Conservation (phyloP, 2,329 filamentous ascomycete species). For the Cercospora nicotianae region DNA sequence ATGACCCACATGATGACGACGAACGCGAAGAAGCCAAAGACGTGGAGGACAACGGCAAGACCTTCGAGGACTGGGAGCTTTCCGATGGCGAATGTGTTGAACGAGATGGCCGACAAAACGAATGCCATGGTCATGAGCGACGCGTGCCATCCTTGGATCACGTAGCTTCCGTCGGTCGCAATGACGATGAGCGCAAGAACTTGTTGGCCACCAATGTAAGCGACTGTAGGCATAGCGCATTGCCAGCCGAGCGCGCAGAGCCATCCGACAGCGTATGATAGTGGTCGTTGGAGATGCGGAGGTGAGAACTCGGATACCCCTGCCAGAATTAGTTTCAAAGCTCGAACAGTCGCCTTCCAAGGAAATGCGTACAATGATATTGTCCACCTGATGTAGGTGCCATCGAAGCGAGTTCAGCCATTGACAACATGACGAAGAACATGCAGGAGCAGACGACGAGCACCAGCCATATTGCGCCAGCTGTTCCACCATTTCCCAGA, state of each 20-base stretch:
- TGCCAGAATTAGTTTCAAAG: background rate
- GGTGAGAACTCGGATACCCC: constrained; percentile 49
- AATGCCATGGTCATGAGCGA: constrained; percentile 31
- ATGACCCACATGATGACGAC: constrained; percentile 35
- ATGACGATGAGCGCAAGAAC: constrained; percentile 34
- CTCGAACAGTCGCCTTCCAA: constrained; percentile 31
- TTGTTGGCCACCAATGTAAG: constrained; percentile 33
- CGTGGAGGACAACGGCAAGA: constrained; percentile 33
- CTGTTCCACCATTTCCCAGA: constrained; percentile 52
- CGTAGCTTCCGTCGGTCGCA: constrained; percentile 25
- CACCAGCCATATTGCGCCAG: constrained; percentile 54
- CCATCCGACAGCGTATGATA: constrained; percentile 55
- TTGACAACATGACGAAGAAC: constrained; percentile 41
- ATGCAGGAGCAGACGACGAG: constrained; percentile 29
- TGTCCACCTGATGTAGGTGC: constrained; percentile 60
- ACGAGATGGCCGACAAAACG: constrained; percentile 30
- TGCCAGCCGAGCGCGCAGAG: constrained; percentile 37
- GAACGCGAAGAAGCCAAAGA: constrained; percentile 36
- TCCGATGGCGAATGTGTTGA: constrained; percentile 36
- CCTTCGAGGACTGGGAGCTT: constrained; percentile 35
- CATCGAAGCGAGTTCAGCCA: constrained; percentile 56
- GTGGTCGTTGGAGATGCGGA: constrained; percentile 55
- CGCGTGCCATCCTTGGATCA: constrained; percentile 29
- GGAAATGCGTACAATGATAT: constrained; percentile 12
- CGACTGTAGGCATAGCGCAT: constrained; percentile 32